These are phyloP conservation scores for Panaeolus papilionaceus DNA, from an alignment of 768 basidiomycete genomes.

Conservation along the genomic window DNA sequence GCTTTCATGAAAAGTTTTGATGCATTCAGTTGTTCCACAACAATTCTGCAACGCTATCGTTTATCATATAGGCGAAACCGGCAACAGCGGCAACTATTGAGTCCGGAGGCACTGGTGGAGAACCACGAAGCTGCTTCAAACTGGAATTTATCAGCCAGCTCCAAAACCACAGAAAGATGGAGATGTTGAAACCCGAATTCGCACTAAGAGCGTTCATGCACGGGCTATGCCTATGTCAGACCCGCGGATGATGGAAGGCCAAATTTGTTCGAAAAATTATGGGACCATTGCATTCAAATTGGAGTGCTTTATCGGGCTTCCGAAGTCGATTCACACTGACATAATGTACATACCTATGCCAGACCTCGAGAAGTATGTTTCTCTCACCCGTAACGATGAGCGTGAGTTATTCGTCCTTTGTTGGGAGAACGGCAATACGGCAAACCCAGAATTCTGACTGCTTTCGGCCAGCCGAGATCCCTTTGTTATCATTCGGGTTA, in stretches of 20 bases:
- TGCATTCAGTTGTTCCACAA: background rate
- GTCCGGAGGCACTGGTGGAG: background rate
- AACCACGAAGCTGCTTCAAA: background rate
- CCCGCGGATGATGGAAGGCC: conserved; percentile 4
- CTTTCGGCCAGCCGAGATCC: background rate
- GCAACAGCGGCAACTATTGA: background rate
- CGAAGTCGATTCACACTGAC: background rate
- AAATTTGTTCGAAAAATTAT: conserved; percentile 10
- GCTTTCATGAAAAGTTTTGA: background rate
- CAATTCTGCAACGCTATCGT: background rate
- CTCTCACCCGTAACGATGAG: background rate
- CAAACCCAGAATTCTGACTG: background rate
- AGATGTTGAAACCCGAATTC: background rate
- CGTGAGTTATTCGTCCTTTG: background rate
- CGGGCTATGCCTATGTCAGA: background rate
- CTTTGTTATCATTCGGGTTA: background rate
- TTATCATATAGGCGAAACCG: background rate
- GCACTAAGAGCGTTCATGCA: background rate
- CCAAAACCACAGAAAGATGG: background rate
- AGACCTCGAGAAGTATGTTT: background rate
- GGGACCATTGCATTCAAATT: background rate
- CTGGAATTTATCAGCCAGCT: background rate
- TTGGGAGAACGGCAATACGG: background rate
- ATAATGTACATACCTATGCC: background rate
- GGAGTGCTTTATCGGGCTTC: background rate